Evolutionary conservation across 495 filamentous ascomycete species (phyloP).

Genomic region (Penicillium goetzii): DNA sequence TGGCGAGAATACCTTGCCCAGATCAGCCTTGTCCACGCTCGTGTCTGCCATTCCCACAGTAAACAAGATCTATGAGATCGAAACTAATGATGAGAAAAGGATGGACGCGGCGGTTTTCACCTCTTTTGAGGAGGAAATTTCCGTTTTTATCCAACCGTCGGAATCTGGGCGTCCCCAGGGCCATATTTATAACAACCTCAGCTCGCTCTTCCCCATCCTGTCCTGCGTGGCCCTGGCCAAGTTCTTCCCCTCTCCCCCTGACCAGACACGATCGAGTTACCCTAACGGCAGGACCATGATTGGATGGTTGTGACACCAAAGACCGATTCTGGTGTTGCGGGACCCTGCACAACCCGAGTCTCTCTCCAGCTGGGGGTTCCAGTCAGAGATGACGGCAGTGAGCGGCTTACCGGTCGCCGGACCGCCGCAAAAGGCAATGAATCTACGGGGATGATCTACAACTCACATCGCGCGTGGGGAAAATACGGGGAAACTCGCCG

Average conservation of each 20-base stretch:
- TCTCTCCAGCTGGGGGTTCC: not conserved
- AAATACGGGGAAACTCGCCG: slow-evolving; percentile 2
- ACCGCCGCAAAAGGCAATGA: slow-evolving; percentile 16
- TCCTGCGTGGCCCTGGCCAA: not conserved
- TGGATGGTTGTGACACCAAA: slow-evolving; percentile 16
- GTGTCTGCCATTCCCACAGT: slow-evolving; percentile 15
- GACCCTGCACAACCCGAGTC: slow-evolving; percentile 6
- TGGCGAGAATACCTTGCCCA: slow-evolving; percentile 24
- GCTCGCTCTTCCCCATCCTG: not conserved
- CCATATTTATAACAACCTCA: slow-evolving; percentile 11
- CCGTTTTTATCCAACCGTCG: not conserved
- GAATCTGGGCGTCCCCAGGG: not conserved
- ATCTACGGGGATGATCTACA: slow-evolving; percentile 19
- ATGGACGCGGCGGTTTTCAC: not conserved
- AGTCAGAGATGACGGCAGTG: slow-evolving; percentile 25
- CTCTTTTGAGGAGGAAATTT: not conserved
- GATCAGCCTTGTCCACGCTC: slow-evolving; percentile 10
- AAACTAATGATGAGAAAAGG: not conserved
- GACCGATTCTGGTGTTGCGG: slow-evolving; percentile 18
- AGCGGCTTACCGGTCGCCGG: slow-evolving; percentile 5
- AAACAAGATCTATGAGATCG: not conserved
- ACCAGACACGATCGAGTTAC: not conserved
- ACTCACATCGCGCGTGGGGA: slow-evolving; percentile 19
- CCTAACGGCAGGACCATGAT: slow-evolving; percentile 8
- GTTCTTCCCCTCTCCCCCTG: not conserved